Evolutionary conservation across 495 filamentous ascomycete genomes (phyloP).

Genomic region (Aspergillus bertholletiae): DNA sequence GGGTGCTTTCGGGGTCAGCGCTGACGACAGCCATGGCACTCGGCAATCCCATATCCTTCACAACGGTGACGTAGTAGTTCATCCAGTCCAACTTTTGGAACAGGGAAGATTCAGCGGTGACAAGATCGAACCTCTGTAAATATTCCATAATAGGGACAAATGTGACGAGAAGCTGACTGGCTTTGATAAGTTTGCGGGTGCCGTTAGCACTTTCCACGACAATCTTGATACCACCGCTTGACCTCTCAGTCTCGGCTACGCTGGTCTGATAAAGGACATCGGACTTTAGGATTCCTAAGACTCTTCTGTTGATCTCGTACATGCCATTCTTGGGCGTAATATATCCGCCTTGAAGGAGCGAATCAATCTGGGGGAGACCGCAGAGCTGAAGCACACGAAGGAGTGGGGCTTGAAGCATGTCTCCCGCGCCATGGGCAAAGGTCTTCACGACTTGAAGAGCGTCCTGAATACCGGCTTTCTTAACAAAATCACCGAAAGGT

Average conservation of each 20-base stretch:
- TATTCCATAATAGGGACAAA: conserved; percentile 37
- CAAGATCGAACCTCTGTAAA: conserved; percentile 33
- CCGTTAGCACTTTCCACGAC: conserved; percentile 32
- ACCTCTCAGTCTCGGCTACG: conserved; percentile 26
- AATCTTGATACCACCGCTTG: conserved; percentile 23
- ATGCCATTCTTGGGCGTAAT: conserved; percentile 31
- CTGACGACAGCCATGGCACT: conserved; percentile 9
- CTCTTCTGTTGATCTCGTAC: conserved; percentile 40
- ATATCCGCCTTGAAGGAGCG: conserved; percentile 12
- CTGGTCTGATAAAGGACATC: conserved; percentile 27
- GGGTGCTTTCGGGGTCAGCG: background rate
- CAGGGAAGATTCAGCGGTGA: conserved; percentile 26
- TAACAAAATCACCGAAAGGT: conserved; percentile 45
- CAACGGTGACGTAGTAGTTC: conserved; percentile 42
- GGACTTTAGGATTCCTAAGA: conserved; percentile 21
- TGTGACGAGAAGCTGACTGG: conserved; percentile 44
- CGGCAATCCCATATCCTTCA: conserved; percentile 40
- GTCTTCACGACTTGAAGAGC: conserved; percentile 22
- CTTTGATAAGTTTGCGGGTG: conserved; percentile 27
- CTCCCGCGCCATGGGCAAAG: conserved; percentile 33
- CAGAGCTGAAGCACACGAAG: conserved; percentile 29
- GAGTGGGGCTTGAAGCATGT: conserved; percentile 29
- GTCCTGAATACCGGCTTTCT: conserved; percentile 36
- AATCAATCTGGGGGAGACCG: conserved; percentile 16
- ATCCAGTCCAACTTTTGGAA: conserved; percentile 28